Percentiles rank a stretch among this genome's conserved stretches.
Evolutionary conservation across 2,329 filamentous ascomycete genomes (phyloP).

Genomic region (Colletotrichum ledebouriae): DNA sequence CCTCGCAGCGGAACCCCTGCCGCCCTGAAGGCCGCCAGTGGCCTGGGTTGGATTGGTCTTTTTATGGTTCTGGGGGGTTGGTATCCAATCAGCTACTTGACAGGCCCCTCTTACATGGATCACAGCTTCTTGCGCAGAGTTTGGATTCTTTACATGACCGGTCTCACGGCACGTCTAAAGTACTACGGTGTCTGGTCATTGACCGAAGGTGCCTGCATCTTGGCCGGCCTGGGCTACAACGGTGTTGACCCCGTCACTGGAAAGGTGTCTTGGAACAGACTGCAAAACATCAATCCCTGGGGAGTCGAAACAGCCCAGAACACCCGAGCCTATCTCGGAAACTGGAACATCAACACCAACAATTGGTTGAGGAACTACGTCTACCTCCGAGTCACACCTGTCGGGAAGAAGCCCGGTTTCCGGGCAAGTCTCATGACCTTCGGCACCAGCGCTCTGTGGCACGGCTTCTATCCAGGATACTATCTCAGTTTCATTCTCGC

Average conservation of each 20-base stretch:
- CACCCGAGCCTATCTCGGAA: slow-evolving; percentile 88
- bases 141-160: slow-evolving; percentile 86
- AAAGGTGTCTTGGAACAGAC: slow-evolving; percentile 86
- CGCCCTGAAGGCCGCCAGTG: slow-evolving; percentile 78
- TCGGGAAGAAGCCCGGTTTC: slow-evolving; percentile 96
- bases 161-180: slow-evolving; percentile 85
- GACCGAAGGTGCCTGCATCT: slow-evolving; percentile 93
- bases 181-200: slow-evolving; percentile 97
- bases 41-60: slow-evolving; percentile 82
- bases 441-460: slow-evolving; percentile 94
- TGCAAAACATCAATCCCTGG: slow-evolving; percentile 90
- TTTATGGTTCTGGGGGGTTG: slow-evolving; percentile 80
- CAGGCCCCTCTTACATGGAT: slow-evolving; percentile 74
- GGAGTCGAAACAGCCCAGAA: slow-evolving; percentile 93
- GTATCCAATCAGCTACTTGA: slow-evolving; percentile 75
- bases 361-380: slow-evolving; percentile 96
- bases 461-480: slow-evolving; percentile 97
- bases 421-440: slow-evolving; percentile 95
- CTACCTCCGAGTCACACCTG: slow-evolving; percentile 93
- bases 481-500: slow-evolving; percentile 92
- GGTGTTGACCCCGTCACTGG: slow-evolving; percentile 88
- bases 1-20: slow-evolving; percentile 91
- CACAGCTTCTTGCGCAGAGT: slow-evolving; percentile 80
- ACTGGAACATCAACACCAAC: slow-evolving; percentile 99
- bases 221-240: slow-evolving; percentile 94